Percentiles rank a stretch among this genome's conserved stretches.
These are phyloP conservation scores for Glycine soja DNA, from an alignment of 306 rosid genomes.

Conservation along the genomic window DNA sequence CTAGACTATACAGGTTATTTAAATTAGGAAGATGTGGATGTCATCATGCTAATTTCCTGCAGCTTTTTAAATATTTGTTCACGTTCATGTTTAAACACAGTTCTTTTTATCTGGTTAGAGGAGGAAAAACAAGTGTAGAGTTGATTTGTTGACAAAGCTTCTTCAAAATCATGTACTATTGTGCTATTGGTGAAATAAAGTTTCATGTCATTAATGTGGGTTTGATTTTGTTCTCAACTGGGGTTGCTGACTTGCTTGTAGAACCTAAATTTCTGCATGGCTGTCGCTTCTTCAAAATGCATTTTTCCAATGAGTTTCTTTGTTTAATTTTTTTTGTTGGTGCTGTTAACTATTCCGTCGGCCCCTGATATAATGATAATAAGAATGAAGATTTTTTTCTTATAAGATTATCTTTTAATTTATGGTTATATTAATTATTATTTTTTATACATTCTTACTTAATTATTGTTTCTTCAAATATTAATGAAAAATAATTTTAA, in stretches of 20 bases:
- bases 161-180: constrained; percentile 29
- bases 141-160: constrained; percentile 25
- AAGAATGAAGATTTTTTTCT: too few relatives aligned
- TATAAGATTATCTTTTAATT: too few relatives aligned
- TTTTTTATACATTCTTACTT: too few relatives aligned
- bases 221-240: constrained; percentile 5
- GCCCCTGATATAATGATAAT: too few relatives aligned
- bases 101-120: background rate
- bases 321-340: background rate
- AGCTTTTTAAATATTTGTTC: constrained; percentile 10
- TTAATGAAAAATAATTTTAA: too few relatives aligned
- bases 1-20: constrained; percentile 21
- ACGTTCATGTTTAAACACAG: constrained; percentile 23
- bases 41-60: constrained; percentile 11
- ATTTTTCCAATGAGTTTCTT: background rate
- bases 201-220: constrained; percentile 26
- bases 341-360: background rate
- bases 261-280: constrained; percentile 16
- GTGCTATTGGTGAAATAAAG: constrained; percentile 45
- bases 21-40: constrained; percentile 1
- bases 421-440: too few relatives aligned
- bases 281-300: background rate
- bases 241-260: background rate
- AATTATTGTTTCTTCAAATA: too few relatives aligned
- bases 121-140: constrained; percentile 32